Evolutionary conservation across 805 yeast species (phyloP), one percentile per base, ranked within the genome.

Genomic region (Myxozyma lipomycoides): DNA sequence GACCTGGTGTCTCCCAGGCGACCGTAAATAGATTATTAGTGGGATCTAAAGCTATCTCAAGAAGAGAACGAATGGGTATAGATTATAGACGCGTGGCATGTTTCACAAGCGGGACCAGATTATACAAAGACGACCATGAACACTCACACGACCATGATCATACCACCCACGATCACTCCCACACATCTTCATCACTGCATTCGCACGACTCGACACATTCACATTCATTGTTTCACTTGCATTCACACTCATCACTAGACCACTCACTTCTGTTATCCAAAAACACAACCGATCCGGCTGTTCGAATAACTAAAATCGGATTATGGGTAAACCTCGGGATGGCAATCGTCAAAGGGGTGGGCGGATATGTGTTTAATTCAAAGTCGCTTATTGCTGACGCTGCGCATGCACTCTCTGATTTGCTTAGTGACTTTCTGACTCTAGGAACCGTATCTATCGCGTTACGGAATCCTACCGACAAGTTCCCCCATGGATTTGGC

Each of bases 381-480:
- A 96, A 90, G 66, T 90, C 97, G 1, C 76, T 93, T 49, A 66
- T 90, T 44, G 98, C 98, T 0, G 98, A 93, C 68, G 90, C 97
- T 0, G 83, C 89, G 25, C 98, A 93, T 70, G 91, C 98, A 0
- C 75, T 87, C 19, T 83, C 95, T 42, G 98, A 93, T 68, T 73
- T 91, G 71, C 78, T 93, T 15, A 86, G 95, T 6, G 98, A 93
- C 67, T 78, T 91, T 41, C 71, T 93, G 58, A 93, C 98, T 0
- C 73, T 93, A 49, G 83, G 89, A 3, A 91, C 98, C 0, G 96
- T 93, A 18, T 82, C 86, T 28, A 80, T 84, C 44, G 82, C 95
- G 3, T 68, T 75, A 9, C 79, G 79, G 58, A 70, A 77, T 5
- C 84, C 90, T 9, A 76, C 78, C 28, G 63, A 69, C 3, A 61